Evolutionary conservation across 495 filamentous ascomycete genomes (phyloP).

Genomic region (Aspergillus olivimuriae): DNA sequence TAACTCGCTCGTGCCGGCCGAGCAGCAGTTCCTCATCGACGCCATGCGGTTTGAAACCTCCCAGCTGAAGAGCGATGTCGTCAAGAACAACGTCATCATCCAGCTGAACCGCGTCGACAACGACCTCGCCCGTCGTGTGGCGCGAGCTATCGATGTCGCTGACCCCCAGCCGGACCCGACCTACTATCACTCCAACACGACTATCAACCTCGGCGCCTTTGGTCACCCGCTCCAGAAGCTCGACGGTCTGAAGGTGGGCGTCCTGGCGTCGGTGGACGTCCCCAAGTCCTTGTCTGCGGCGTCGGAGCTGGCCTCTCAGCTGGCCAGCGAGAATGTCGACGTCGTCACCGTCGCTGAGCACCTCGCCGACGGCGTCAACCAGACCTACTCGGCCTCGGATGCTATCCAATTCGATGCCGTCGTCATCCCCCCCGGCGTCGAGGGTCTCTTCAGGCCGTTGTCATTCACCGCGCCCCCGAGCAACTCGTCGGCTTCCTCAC

Average conservation of each 20-base stretch:
- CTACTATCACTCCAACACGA: slow-evolving; percentile 68
- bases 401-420: slow-evolving; percentile 68
- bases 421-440: slow-evolving; percentile 52
- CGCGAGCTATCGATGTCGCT: slow-evolving; percentile 51
- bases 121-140: slow-evolving; percentile 62
- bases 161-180: slow-evolving; percentile 52
- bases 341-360: slow-evolving; percentile 58
- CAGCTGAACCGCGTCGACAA: slow-evolving; percentile 69
- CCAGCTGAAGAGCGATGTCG: slow-evolving; percentile 47
- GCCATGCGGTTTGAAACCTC: slow-evolving; percentile 70
- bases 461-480: slow-evolving; percentile 16
- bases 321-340: slow-evolving; percentile 45
- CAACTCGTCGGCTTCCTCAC: slow-evolving; percentile 25
- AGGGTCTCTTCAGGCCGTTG: slow-evolving; percentile 41
- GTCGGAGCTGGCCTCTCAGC: slow-evolving; percentile 33
- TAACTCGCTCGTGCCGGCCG: slow-evolving; percentile 63
- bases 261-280: slow-evolving; percentile 48
- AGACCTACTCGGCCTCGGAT: slow-evolving; percentile 66
- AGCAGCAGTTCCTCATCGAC: slow-evolving; percentile 74
- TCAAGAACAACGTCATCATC: slow-evolving; percentile 53
- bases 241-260: slow-evolving; percentile 59
- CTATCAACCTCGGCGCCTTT: slow-evolving; percentile 56
- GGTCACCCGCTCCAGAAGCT: slow-evolving; percentile 50
- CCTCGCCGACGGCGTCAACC: slow-evolving; percentile 49
- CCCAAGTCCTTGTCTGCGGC: slow-evolving; percentile 40